Percentiles rank a stretch among this genome's conserved stretches.
Conservation (phyloP, 768 basidiomycete genomes). For the Trametopsis cervina region DNA sequence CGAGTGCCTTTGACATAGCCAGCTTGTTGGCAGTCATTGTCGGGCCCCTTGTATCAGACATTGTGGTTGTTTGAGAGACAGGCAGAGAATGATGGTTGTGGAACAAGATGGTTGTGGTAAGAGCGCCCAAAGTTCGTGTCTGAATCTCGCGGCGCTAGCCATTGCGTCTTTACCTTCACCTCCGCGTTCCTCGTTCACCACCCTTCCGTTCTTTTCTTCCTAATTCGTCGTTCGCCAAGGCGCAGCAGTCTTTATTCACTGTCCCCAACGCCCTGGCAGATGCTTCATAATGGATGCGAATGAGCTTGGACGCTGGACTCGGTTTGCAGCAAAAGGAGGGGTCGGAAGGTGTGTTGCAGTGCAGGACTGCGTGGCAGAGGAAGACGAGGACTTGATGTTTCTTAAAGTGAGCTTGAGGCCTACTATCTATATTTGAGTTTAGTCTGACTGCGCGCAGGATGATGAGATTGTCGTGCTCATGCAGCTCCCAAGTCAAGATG, state of each 20-base stretch:
- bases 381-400: conserved; percentile 79
- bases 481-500: conserved; percentile 51
- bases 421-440: not conserved
- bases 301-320: conserved; percentile 73
- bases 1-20: conserved; percentile 82
- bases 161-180: not conserved
- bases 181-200: not conserved
- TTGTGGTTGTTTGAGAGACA: not conserved
- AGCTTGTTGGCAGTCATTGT: conserved; percentile 40
- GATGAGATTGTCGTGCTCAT: conserved; percentile 76
- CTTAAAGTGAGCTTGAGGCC: conserved; percentile 43
- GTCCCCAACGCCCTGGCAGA: too few relatives aligned
- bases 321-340: conserved; percentile 81
- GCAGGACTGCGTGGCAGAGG: conserved; percentile 70
- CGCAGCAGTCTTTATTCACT: too few relatives aligned
- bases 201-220: too few relatives aligned
- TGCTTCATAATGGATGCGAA: conserved; percentile 75
- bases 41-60: conserved; percentile 7
- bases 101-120: not conserved
- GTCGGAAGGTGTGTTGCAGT: conserved; percentile 74
- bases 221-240: too few relatives aligned
- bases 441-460: conserved; percentile 43
- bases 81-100: not conserved
- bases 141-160: not conserved
- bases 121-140: too few relatives aligned